Percentiles rank a stretch among this genome's conserved stretches.
These are phyloP conservation scores for Triangularia verruculosa DNA, from an alignment of 2,329 filamentous ascomycete genomes.

Conservation along the genomic window DNA sequence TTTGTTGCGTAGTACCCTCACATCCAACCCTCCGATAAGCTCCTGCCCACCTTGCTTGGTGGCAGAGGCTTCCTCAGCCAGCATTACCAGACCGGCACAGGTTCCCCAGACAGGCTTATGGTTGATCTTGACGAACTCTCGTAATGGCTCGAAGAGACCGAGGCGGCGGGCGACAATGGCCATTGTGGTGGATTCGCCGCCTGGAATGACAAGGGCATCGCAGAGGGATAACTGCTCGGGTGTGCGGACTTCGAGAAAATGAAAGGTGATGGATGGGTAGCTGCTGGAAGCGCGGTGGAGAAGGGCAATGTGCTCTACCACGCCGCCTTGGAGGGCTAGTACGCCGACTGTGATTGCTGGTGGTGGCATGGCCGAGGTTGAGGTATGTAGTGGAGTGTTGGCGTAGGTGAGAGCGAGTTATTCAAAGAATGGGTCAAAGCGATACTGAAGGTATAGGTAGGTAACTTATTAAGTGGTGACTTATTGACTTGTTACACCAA, in stretches of 20 bases:
- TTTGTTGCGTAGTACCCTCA: constrained; percentile 89
- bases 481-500: background rate
- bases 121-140: constrained; percentile 83
- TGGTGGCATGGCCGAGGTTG: constrained; percentile 16
- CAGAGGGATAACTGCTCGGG: constrained; percentile 66
- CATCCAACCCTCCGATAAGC: constrained; percentile 85
- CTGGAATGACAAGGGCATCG: constrained; percentile 83
- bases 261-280: constrained; percentile 41
- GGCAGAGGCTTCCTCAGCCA: constrained; percentile 82
- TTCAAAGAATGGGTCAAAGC: background rate
- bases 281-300: constrained; percentile 61
- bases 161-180: constrained; percentile 81
- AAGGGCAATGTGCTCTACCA: constrained; percentile 80
- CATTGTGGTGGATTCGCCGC: constrained; percentile 93
- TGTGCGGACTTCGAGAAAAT: constrained; percentile 78
- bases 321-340: constrained; percentile 84
- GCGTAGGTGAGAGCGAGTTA: background rate
- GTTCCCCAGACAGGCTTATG: constrained; percentile 92
- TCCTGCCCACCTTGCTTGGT: constrained; percentile 91
- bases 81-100: constrained; percentile 88
- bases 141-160: constrained; percentile 75
- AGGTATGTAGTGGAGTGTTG: background rate
- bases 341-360: constrained; percentile 54
- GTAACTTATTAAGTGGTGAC: background rate
- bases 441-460: background rate